Evolutionary conservation across 441 rosid species (phyloP).

Genomic region (Jatropha podagrica): DNA sequence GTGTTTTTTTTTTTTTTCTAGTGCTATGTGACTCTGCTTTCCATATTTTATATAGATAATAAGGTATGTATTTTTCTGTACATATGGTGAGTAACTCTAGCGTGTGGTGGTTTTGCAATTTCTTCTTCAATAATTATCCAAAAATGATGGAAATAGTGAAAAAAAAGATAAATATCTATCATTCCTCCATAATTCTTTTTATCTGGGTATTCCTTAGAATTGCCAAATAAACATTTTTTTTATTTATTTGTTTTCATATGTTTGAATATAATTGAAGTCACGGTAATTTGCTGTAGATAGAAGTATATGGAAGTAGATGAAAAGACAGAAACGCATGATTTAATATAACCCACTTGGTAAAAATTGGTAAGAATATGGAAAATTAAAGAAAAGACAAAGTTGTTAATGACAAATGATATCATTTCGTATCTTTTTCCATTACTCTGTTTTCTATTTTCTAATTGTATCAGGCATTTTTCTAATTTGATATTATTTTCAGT

Average conservation of each 20-base stretch:
- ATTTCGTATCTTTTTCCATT: too few species aligned
- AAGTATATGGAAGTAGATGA: not conserved
- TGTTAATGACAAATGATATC: too few species aligned
- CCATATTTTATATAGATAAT: not conserved
- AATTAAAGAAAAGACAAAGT: too few species aligned
- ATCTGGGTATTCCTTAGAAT: not conserved
- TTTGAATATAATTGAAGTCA: not conserved
- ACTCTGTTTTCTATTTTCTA: too few species aligned
- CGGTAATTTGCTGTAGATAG: not conserved
- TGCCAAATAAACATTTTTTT: not conserved
- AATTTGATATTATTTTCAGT: too few species aligned
- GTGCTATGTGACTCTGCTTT: not conserved
- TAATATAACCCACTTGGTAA: not conserved
- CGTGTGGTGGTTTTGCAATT: not conserved
- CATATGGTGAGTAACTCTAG: too few species aligned
- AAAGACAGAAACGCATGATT: constrained; percentile 9
- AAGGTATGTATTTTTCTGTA: not conserved
- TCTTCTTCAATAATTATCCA: not conserved
- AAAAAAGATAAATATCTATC: not conserved
- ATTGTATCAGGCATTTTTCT: too few species aligned
- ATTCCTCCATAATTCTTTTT: not conserved
- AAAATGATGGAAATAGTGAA: not conserved
- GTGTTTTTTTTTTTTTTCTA: not conserved
- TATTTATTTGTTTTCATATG: not conserved
- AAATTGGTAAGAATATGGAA: too few species aligned